Conservation (phyloP, 108 stramenopile species). For the Fistulifera solaris region DNA sequence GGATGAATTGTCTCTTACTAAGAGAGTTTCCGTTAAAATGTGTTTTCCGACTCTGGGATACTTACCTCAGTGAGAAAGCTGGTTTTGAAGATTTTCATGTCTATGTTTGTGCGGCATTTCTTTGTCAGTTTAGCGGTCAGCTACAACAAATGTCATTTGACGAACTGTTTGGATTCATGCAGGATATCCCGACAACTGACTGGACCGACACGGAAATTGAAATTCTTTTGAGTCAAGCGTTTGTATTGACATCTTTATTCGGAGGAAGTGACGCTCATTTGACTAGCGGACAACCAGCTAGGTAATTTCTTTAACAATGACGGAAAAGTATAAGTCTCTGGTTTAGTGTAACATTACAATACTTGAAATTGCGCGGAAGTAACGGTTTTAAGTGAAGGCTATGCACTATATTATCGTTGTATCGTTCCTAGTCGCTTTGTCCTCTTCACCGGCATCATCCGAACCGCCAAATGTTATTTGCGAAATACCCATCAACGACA, state of each 20-base stretch:
- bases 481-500: slow-evolving; percentile 3
- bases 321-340: too few species aligned
- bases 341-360: too few species aligned
- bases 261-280: slow-evolving; percentile 82
- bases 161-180: slow-evolving; percentile 94
- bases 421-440: too few species aligned
- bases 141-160: slow-evolving; percentile 87
- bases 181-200: slow-evolving; percentile 61
- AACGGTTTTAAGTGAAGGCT: too few species aligned
- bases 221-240: slow-evolving; percentile 77
- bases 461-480: slow-evolving; percentile 1
- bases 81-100: slow-evolving; percentile 98
- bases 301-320: too few species aligned
- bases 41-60: slow-evolving; percentile 90
- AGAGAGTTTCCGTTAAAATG: slow-evolving; percentile 82
- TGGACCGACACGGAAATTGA: slow-evolving; percentile 84
- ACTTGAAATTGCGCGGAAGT: too few species aligned
- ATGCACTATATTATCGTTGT: too few species aligned
- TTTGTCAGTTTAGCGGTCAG: slow-evolving; percentile 85
- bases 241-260: slow-evolving; percentile 78
- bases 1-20: slow-evolving; percentile 98
- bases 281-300: not conserved
- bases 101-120: slow-evolving; percentile 95
- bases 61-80: slow-evolving; percentile 80
- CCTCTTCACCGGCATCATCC: too few species aligned